Percentiles rank a stretch among this genome's conserved stretches.
phyloP scores from a whole-genome alignment of 1,139 yeast genomes.

The Spathaspora sp. region DNA sequence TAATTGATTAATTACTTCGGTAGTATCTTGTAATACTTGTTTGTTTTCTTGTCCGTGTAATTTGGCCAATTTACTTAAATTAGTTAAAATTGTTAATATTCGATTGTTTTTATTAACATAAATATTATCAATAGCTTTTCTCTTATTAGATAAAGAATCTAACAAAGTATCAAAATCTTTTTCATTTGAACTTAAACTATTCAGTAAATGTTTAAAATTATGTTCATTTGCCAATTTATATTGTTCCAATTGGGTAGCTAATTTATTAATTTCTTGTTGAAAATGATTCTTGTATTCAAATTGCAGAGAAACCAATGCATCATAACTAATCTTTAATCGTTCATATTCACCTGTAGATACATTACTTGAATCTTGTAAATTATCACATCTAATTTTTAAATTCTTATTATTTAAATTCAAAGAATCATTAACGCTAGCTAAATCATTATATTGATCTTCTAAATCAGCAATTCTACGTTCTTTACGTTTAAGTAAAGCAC shows the following conservation, averaged over 20 bases:
- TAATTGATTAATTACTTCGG: slow-evolving; percentile 28
- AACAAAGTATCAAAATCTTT: slow-evolving; percentile 45
- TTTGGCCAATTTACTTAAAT: slow-evolving; percentile 46
- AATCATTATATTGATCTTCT: slow-evolving; percentile 53
- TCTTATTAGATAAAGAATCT: slow-evolving; percentile 42
- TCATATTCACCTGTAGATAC: slow-evolving; percentile 53
- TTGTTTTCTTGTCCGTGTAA: slow-evolving; percentile 50
- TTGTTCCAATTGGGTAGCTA: slow-evolving; percentile 30
- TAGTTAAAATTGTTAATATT: slow-evolving; percentile 43
- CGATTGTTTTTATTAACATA: slow-evolving; percentile 48
- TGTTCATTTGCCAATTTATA: slow-evolving; percentile 38
- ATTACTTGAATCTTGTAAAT: slow-evolving; percentile 48
- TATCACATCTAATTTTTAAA: slow-evolving; percentile 49
- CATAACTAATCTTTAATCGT: slow-evolving; percentile 60
- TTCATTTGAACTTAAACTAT: slow-evolving; percentile 35
- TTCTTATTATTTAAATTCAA: slow-evolving; percentile 48
- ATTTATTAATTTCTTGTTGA: slow-evolving; percentile 29
- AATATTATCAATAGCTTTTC: slow-evolving; percentile 43
- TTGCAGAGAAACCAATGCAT: slow-evolving; percentile 57
- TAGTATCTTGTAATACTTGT: slow-evolving; percentile 32
- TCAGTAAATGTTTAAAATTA: slow-evolving; percentile 28
- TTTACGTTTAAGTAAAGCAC: slow-evolving; percentile 60
- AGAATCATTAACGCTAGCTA: slow-evolving; percentile 44
- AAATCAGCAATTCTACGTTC: slow-evolving; percentile 63
- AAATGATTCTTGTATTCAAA: slow-evolving; percentile 56